Percentiles rank a stretch among this genome's conserved stretches.
These are phyloP conservation scores for Linnemannia elongata DNA, from an alignment of 192 early-diverging fungal genomes.

Conservation along the genomic window DNA sequence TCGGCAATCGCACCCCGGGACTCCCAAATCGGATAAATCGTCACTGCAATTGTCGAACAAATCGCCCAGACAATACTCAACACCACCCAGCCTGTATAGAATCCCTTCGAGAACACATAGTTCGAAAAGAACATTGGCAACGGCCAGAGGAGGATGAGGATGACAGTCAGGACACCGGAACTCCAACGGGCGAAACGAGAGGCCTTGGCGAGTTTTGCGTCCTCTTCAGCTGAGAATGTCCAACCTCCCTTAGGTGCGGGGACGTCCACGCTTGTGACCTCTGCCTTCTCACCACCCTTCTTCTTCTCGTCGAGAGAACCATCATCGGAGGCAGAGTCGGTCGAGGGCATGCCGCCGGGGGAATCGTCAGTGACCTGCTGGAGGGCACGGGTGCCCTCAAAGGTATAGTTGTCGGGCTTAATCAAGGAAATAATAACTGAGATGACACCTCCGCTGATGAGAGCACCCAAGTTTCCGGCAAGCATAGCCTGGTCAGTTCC, in stretches of 20 bases:
- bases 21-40: conserved; percentile 68
- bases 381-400: conserved; percentile 62
- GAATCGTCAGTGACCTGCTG: conserved; percentile 61
- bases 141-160: conserved; percentile 77
- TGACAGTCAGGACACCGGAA: conserved; percentile 67
- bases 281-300: background rate
- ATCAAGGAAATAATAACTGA: conserved; percentile 36
- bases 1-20: conserved; percentile 33
- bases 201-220: conserved; percentile 62
- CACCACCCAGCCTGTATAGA: conserved; percentile 80
- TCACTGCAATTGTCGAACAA: conserved; percentile 64
- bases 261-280: conserved; percentile 15
- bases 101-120: conserved; percentile 73
- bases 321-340: conserved; percentile 35
- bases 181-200: conserved; percentile 69
- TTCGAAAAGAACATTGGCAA: conserved; percentile 74
- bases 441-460: conserved; percentile 44
- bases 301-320: conserved; percentile 12
- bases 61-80: conserved; percentile 76
- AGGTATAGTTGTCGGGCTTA: conserved; percentile 76
- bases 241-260: conserved; percentile 14
- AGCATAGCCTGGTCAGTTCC: conserved; percentile 81
- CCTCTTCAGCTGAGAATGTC: conserved; percentile 39
- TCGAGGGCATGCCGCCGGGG: conserved; percentile 6
- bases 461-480: conserved; percentile 74